phyloP scores from a whole-genome alignment of 202 grass and related monocot genomes.

The Cymbopogon flexuosus region DNA sequence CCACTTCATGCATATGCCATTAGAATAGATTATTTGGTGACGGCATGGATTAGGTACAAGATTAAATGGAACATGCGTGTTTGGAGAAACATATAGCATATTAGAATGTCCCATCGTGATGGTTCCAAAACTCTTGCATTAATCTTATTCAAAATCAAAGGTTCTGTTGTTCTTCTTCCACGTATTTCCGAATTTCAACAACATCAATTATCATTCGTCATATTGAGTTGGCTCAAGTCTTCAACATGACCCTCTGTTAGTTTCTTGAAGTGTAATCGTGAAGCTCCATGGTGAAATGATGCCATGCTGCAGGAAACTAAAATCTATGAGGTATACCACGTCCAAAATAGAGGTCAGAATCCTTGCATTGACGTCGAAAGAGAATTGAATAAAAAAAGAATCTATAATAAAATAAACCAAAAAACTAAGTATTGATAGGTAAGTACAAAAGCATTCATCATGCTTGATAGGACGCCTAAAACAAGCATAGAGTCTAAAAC shows the following conservation, averaged over 20 bases:
- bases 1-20: conserved; percentile 17
- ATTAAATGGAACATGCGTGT: not conserved
- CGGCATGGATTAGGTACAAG: not conserved
- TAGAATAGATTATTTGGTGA: conserved; percentile 3
- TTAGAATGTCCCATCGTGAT: not conserved
- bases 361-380: conserved; percentile 19
- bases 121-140: not conserved
- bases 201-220: not conserved
- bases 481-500: not conserved
- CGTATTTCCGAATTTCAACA: not conserved
- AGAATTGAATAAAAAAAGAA: too few relatives aligned
- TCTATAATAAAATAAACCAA: conserved; percentile 4
- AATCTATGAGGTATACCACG: not conserved
- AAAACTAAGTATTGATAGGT: not conserved
- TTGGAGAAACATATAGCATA: conserved; percentile 1
- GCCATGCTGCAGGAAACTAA: conserved; percentile 8
- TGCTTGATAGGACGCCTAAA: conserved; percentile 17
- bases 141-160: conserved; percentile 9
- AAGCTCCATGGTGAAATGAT: conserved; percentile 29
- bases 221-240: conserved; percentile 9
- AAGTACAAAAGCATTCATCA: conserved; percentile 11
- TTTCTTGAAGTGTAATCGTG: not conserved
- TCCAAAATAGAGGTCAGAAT: conserved; percentile 35
- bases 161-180: not conserved
- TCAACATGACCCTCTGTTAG: conserved; percentile 13